Percentiles rank a stretch among this genome's conserved stretches.
Conservation (phyloP, 768 basidiomycete species). For the Udeniomyces megalosporus region DNA sequence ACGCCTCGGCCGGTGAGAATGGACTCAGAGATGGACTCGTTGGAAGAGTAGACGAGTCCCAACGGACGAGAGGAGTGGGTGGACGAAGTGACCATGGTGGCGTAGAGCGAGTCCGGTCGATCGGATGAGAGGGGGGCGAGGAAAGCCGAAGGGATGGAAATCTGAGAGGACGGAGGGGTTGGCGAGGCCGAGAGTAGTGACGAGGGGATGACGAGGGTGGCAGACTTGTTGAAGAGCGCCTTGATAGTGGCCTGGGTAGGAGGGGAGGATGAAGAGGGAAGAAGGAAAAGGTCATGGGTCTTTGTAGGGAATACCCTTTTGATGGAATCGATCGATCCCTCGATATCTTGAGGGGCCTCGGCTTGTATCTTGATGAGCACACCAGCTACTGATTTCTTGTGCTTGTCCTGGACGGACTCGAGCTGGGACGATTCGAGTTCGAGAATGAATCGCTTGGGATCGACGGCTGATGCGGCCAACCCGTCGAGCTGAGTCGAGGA, state of each 20-base stretch:
- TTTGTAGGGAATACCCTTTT: slow-evolving; percentile 15
- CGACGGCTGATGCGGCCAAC: slow-evolving; percentile 43
- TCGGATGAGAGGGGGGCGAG: slow-evolving; percentile 68
- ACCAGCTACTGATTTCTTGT: slow-evolving; percentile 57
- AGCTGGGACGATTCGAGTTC: slow-evolving; percentile 57
- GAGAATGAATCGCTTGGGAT: slow-evolving; percentile 55
- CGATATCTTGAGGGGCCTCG: background rate
- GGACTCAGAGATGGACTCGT: slow-evolving; percentile 66
- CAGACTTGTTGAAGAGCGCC: slow-evolving; percentile 40
- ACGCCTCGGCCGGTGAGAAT: slow-evolving; percentile 79
- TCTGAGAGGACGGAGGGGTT: slow-evolving; percentile 34
- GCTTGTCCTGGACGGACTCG: slow-evolving; percentile 56
- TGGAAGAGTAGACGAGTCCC: slow-evolving; percentile 90
- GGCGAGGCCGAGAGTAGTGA: slow-evolving; percentile 47
- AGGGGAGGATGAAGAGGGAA: slow-evolving; percentile 33
- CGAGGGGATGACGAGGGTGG: slow-evolving; percentile 54
- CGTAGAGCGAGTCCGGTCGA: slow-evolving; percentile 78
- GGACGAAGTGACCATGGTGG: slow-evolving; percentile 68
- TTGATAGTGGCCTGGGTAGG: slow-evolving; percentile 48
- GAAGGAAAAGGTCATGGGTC: slow-evolving; percentile 21
- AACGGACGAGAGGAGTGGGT: slow-evolving; percentile 33
- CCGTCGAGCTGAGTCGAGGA: slow-evolving; percentile 34
- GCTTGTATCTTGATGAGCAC: slow-evolving; percentile 49
- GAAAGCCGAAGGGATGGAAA: slow-evolving; percentile 72
- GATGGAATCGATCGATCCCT: slow-evolving; percentile 39